Evolutionary conservation across 208 protist genomes (phyloP), one percentile per base, ranked within the genome.

Genomic region (Phytomonas sp.): DNA sequence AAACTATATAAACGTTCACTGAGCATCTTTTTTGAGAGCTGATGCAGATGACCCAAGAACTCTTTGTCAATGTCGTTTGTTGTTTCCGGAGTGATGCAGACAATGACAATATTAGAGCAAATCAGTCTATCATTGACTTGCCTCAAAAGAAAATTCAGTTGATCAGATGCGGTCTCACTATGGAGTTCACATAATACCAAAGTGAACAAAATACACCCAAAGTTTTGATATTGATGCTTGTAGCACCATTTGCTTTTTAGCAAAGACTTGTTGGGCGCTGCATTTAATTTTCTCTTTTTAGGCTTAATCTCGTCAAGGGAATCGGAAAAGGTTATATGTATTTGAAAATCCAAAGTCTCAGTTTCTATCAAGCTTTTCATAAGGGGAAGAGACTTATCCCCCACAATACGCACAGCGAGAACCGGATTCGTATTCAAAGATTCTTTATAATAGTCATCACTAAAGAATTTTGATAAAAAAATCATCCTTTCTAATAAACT

Each of bases 171-270:
- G 64, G 65, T 34, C 64, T 34, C 30, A 71, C 68, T 37, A 46
- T 64, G 20, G 72, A 70, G 31, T 51, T 64, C 20, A 66, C 72
- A 70, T 75, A 66, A 76, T 62, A 68, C 66, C 36, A 61, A 71
- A 62, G 31, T 68, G 62, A 75, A 46, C 43, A 83, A 31, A 76
- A 83, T 43, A 61, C 78, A 83, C 33, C 78, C 79, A 60, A 62
- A 75, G 33, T 62, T 60, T 53, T 59, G 40, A 36, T 61, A 28
- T 17, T 72, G 33, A 62, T 83, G 78, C 65, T 79, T 83, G 23
- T 32, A 71, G 62, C 78, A 83, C 78, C 78, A 83, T 60, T 77
- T 71, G 66, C 78, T 83, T 34, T 77, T 80, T 9, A 83, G 69
- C 67, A 83, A 15, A 20, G 13, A 6, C 9, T 51, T 51, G 20